Evolutionary conservation across 129 eudicot genomes (phyloP), one percentile per base, ranked within the genome.

Genomic region (Tanacetum coccineum): DNA sequence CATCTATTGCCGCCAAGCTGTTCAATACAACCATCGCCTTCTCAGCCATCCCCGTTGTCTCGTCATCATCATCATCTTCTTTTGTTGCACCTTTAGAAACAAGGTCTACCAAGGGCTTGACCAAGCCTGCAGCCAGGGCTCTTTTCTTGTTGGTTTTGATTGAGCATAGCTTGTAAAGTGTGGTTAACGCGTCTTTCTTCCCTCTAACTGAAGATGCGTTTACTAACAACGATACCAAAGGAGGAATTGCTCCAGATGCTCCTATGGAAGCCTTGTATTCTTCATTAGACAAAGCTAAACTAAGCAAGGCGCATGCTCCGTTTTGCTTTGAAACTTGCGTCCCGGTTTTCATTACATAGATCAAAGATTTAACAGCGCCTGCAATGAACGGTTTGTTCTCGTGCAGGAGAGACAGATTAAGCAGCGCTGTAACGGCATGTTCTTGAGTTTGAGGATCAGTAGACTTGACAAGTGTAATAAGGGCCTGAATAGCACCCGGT

Each of bases 181-280:
- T 89, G 14, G 96, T 89, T 14, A 89, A 74, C 2, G 96, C 96
- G 13, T 89, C 96, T 30, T 89, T 89, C 80, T 89, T 89, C 26
- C 93, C 93, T 45, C 96, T 25, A 28, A 15, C 67, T 0, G 84
- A 69, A 9, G 42, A 36, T 36, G 90, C 93, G 21, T 55, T 75
- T 4, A 81, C 79, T 63, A 89, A 39, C 70, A 89, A 15, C 18
- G 77, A 71, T 44, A 89, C 90, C 59, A 89, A 40, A 5, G 93
- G 96, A 19, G 96, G 89, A 3, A 89, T 89, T n/a, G 96, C 96
- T 15, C 96, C 96, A 45, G 80, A 83, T n/a, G 96, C 96, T 2
- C 96, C 96, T 12, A 89, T 86, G 0, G 87, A 67, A 6, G 82
- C 18, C 48, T 78, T 81, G 64, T 84, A 80, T 32, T 88, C 96